Evolutionary conservation across 768 basidiomycete species (phyloP).

Genomic region (Dictyophora rubrovolvata): DNA sequence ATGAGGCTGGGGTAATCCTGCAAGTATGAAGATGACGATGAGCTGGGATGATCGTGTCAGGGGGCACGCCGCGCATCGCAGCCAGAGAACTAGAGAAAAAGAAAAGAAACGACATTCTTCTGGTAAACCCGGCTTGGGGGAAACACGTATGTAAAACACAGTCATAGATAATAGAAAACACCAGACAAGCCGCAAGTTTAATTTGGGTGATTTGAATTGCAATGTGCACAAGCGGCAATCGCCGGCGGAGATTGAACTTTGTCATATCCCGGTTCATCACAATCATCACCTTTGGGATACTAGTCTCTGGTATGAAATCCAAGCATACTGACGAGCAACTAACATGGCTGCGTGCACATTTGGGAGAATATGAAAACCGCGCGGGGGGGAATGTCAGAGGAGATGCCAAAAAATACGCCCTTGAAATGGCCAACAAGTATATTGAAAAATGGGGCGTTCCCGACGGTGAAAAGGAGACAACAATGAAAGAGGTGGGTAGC

Average conservation of each 20-base stretch:
- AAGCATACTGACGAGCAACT: slow-evolving; percentile 50
- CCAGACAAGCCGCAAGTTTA: too few species aligned
- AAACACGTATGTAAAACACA: too few species aligned
- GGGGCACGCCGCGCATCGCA: too few species aligned
- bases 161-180: too few species aligned
- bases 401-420: slow-evolving; percentile 60
- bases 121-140: too few species aligned
- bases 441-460: slow-evolving; percentile 50
- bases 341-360: slow-evolving; percentile 42
- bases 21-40: too few species aligned
- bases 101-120: too few species aligned
- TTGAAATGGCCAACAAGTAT: slow-evolving; percentile 53
- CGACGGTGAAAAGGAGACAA: slow-evolving; percentile 47
- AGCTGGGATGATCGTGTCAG: too few species aligned
- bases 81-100: too few species aligned
- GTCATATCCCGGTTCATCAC: slow-evolving; percentile 9
- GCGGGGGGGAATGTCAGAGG: slow-evolving; percentile 51
- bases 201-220: too few species aligned
- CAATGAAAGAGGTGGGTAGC: slow-evolving; percentile 48
- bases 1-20: too few species aligned
- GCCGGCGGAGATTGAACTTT: neutral
- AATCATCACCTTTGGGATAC: slow-evolving; percentile 2
- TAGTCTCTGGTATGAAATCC: slow-evolving; percentile 5
- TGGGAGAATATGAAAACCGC: slow-evolving; percentile 47
- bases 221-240: neutral